Percentiles rank a stretch among this genome's conserved stretches.
phyloP scores from a whole-genome alignment of 1,284 basidiomycete species.

The Cutaneotrichosporon dermatis region DNA sequence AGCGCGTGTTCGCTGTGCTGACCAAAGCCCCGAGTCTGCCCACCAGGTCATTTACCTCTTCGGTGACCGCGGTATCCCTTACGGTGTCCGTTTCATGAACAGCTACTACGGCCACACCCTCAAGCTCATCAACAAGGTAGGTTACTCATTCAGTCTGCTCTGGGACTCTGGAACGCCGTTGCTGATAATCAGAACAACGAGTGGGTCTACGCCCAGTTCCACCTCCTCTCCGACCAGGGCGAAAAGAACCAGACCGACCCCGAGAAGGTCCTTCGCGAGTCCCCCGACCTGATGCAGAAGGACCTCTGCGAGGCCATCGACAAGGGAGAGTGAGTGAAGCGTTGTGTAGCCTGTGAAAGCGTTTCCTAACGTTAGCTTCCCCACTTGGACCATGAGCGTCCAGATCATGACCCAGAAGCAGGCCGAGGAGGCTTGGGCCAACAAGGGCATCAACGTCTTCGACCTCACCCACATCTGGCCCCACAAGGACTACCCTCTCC shows the following conservation, averaged over 20 bases:
- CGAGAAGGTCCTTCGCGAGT: slow-evolving; percentile 48
- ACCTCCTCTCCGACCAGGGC: slow-evolving; percentile 68
- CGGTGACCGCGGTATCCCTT: slow-evolving; percentile 69
- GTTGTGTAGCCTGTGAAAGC: too few relatives aligned
- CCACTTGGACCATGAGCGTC: slow-evolving; percentile 40
- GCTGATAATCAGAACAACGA: slow-evolving; percentile 63
- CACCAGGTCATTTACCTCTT: slow-evolving; percentile 69
- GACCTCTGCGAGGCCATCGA: slow-evolving; percentile 72
- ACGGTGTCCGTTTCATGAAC: slow-evolving; percentile 66
- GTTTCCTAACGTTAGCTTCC: too few relatives aligned
- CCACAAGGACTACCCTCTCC: slow-evolving; percentile 76
- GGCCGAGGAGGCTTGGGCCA: slow-evolving; percentile 70
- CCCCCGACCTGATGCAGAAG: slow-evolving; percentile 77
- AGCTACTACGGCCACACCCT: slow-evolving; percentile 89
- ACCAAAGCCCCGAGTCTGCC: slow-evolving; percentile 65
- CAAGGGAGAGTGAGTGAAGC: slow-evolving; percentile 56
- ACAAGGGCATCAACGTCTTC: slow-evolving; percentile 52
- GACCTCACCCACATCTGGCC: slow-evolving; percentile 90
- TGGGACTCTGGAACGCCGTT: too few relatives aligned
- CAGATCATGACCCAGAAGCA: slow-evolving; percentile 86
- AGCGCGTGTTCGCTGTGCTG: slow-evolving; percentile 53
- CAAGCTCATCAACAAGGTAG: slow-evolving; percentile 72
- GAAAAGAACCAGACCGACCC: slow-evolving; percentile 58
- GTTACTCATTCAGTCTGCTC: too few relatives aligned
- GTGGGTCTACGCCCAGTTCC: slow-evolving; percentile 79